A percentile compares a stretch with the other conserved stretches of the same genome.
Conservation (phyloP, 495 filamentous ascomycete species). For the Penicillium salamii region DNA sequence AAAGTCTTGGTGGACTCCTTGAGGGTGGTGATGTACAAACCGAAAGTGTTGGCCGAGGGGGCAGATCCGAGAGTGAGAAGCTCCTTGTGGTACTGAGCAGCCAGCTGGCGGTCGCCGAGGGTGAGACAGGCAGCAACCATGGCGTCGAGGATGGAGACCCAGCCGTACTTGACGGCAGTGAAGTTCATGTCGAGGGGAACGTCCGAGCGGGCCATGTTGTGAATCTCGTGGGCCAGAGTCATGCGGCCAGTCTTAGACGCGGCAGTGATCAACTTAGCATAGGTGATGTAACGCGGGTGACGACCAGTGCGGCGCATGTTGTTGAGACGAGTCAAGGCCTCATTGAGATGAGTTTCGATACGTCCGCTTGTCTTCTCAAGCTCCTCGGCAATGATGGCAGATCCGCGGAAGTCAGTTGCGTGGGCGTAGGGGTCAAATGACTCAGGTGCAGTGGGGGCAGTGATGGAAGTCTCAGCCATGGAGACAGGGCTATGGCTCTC, state of each 20-base stretch:
- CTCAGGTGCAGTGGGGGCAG: conserved; percentile 59
- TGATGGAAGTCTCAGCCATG: conserved; percentile 32
- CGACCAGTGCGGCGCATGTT: conserved; percentile 91
- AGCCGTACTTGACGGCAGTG: conserved; percentile 83
- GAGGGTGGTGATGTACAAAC: conserved; percentile 95
- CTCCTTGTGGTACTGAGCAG: conserved; percentile 85
- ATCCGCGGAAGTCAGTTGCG: conserved; percentile 88
- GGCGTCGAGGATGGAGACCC: conserved; percentile 89
- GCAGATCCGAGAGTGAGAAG: conserved; percentile 81
- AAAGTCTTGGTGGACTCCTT: conserved; percentile 97
- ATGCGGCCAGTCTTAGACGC: conserved; percentile 78
- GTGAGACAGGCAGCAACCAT: conserved; percentile 94
- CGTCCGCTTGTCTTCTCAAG: conserved; percentile 71
- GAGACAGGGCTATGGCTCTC: conserved; percentile 41
- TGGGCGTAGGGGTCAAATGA: conserved; percentile 85
- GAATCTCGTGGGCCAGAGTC: conserved; percentile 79
- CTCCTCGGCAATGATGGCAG: conserved; percentile 80
- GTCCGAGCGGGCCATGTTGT: conserved; percentile 81
- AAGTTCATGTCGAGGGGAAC: conserved; percentile 80
- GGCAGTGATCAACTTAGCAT: conserved; percentile 88
- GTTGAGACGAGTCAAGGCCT: conserved; percentile 76
- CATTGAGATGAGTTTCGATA: conserved; percentile 68
- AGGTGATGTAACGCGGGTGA: conserved; percentile 92
- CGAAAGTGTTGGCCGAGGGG: conserved; percentile 95
- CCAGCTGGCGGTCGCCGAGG: conserved; percentile 72